phyloP scores from a whole-genome alignment of 2,329 filamentous ascomycete genomes.

The Mariannaea elegans region DNA sequence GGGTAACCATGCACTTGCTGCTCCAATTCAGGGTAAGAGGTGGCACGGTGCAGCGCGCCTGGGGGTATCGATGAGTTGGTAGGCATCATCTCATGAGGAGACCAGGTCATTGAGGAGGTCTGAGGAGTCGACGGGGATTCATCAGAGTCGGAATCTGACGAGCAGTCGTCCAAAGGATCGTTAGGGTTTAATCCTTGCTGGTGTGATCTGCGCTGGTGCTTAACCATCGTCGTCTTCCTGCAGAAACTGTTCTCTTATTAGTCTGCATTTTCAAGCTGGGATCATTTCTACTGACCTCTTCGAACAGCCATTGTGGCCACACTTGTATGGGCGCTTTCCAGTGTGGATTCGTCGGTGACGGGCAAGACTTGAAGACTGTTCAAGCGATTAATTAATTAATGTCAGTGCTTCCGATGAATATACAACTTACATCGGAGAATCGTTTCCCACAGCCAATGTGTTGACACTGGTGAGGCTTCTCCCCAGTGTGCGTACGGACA shows the following conservation, averaged over 20 bases:
- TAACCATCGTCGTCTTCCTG: conserved; percentile 76
- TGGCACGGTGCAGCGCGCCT: conserved; percentile 57
- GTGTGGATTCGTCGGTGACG: conserved; percentile 73
- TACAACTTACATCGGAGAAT: conserved; percentile 70
- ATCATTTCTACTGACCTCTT: conserved; percentile 60
- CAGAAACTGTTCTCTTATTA: conserved; percentile 65
- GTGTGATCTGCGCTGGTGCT: conserved; percentile 70
- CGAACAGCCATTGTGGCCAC: conserved; percentile 66
- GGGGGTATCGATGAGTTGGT: conserved; percentile 49
- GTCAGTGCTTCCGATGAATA: not conserved
- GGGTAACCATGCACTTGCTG: conserved; percentile 54
- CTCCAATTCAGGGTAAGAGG: conserved; percentile 64
- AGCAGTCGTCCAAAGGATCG: conserved; percentile 62
- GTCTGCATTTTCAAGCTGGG: conserved; percentile 10
- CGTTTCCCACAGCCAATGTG: conserved; percentile 72
- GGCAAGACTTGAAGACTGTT: conserved; percentile 70
- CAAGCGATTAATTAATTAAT: conserved; percentile 17
- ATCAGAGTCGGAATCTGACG: conserved; percentile 65
- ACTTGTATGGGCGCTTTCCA: conserved; percentile 72
- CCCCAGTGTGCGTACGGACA: conserved; percentile 74
- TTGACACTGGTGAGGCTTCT: conserved; percentile 76
- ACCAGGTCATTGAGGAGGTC: conserved; percentile 62
- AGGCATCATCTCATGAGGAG: conserved; percentile 53
- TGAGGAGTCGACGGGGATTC: conserved; percentile 68
- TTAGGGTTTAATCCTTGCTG: conserved; percentile 66